Evolutionary conservation across 2,329 filamentous ascomycete genomes (phyloP).

Genomic region (Aspergillus vadensis): DNA sequence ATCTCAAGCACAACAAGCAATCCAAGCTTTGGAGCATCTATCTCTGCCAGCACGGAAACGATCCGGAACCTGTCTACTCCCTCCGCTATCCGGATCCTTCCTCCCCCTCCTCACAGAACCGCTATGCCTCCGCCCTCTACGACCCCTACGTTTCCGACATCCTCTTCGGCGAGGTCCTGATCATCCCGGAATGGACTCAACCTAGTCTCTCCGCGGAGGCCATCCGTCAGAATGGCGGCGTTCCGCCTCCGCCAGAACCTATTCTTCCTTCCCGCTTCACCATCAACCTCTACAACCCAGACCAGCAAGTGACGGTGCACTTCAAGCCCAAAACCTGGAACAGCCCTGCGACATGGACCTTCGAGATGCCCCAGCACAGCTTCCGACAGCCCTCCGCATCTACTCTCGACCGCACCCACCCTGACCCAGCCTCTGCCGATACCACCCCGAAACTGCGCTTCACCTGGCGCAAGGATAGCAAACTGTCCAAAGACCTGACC

Average conservation of each 20-base stretch:
- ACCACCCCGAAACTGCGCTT: constrained; percentile 76
- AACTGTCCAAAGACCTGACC: constrained; percentile 81
- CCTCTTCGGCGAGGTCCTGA: constrained; percentile 81
- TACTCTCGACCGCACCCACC: constrained; percentile 71
- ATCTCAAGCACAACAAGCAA: constrained; percentile 56
- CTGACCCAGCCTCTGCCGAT: constrained; percentile 58
- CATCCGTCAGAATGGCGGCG: constrained; percentile 68
- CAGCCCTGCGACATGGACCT: constrained; percentile 80
- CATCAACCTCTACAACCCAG: constrained; percentile 92
- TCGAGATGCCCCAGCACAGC: constrained; percentile 83
- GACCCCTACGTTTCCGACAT: constrained; percentile 80
- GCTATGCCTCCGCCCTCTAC: constrained; percentile 82
- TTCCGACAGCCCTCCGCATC: constrained; percentile 81
- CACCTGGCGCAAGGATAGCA: constrained; percentile 85
- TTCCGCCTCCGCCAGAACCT: constrained; percentile 67
- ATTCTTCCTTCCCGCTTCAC: constrained; percentile 75
- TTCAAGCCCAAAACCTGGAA: constrained; percentile 75
- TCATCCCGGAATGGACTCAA: constrained; percentile 83
- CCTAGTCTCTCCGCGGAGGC: constrained; percentile 80
- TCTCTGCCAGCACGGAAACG: constrained; percentile 71
- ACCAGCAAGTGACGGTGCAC: constrained; percentile 74
- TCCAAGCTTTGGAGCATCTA: constrained; percentile 44
- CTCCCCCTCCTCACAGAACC: constrained; percentile 70
- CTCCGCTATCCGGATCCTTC: constrained; percentile 74
- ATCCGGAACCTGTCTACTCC: constrained; percentile 78